Evolutionary conservation across 2,329 filamentous ascomycete genomes (phyloP).

Genomic region (Cladorrhinum sp.): DNA sequence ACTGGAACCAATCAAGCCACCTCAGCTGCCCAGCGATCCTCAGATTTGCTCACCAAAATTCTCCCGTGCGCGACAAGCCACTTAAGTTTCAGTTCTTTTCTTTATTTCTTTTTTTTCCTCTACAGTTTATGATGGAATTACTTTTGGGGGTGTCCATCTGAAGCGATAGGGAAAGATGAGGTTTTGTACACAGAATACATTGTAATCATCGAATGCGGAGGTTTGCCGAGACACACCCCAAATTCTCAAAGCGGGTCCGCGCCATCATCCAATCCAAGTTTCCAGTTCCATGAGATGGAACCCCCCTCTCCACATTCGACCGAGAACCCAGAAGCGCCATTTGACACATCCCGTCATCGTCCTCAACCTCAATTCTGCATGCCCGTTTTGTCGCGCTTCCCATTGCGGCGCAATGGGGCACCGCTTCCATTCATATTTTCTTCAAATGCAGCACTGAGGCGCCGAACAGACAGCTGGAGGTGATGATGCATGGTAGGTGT

Average conservation of each 20-base stretch:
- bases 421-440: not conserved
- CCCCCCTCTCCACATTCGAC: slow-evolving; percentile 3
- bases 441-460: not conserved
- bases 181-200: not conserved
- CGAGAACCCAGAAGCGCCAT: slow-evolving; percentile 6
- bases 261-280: not conserved
- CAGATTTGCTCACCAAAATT: not conserved
- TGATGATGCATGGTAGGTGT: not conserved
- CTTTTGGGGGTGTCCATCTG: not conserved
- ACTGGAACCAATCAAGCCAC: not conserved
- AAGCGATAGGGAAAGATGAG: slow-evolving; percentile 2
- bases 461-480: not conserved
- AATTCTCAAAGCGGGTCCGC: slow-evolving; percentile 1
- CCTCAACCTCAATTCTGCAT: slow-evolving; percentile 12
- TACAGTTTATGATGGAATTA: no score
- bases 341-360: slow-evolving; percentile 21
- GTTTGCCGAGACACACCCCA: slow-evolving; percentile 7
- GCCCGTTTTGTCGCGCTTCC: slow-evolving; percentile 7
- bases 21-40: not conserved
- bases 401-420: slow-evolving; percentile 3
- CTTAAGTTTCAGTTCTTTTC: no score
- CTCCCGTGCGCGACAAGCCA: not conserved
- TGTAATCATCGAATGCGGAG: slow-evolving; percentile 6
- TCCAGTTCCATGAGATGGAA: not conserved
- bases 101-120: not conserved